Conservation (phyloP, 2,329 filamentous ascomycete genomes). For the Gliomastix tumulicola region DNA sequence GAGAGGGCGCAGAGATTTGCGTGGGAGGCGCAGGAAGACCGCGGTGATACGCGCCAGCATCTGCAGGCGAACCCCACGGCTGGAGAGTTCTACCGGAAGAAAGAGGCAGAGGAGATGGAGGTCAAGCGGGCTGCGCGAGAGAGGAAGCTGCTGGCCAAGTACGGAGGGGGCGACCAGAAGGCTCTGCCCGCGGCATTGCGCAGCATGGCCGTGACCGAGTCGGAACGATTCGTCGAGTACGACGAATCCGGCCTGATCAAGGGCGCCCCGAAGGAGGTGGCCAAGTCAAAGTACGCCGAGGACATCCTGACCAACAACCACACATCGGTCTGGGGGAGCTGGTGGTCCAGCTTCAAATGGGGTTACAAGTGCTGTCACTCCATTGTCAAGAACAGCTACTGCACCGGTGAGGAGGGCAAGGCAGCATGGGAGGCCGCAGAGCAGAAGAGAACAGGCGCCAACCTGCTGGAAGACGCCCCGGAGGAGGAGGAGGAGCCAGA, state of each 20-base stretch:
- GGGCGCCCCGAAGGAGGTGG: conserved; percentile 67
- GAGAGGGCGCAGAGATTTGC: conserved; percentile 84
- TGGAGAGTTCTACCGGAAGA: conserved; percentile 76
- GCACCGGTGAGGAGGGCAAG: conserved; percentile 85
- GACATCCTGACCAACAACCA: conserved; percentile 89
- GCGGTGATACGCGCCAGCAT: conserved; percentile 74
- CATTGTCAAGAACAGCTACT: conserved; percentile 92
- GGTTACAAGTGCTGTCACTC: conserved; percentile 95
- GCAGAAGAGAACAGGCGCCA: conserved; percentile 41
- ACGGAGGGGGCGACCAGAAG: conserved; percentile 61
- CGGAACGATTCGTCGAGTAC: conserved; percentile 87
- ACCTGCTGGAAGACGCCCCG: conserved; percentile 23
- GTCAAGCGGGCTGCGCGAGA: conserved; percentile 60
- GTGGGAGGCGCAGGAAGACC: conserved; percentile 88
- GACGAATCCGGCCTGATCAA: conserved; percentile 87
- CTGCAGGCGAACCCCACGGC: conserved; percentile 95
- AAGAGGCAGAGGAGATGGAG: conserved; percentile 68
- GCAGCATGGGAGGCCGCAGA: conserved; percentile 73
- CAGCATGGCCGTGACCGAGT: conserved; percentile 66
- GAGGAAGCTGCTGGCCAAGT: conserved; percentile 71
- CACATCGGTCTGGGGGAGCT: conserved; percentile 88
- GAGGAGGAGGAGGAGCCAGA: conserved; percentile 20
- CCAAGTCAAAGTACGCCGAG: conserved; percentile 87
- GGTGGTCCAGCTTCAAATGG: conserved; percentile 96
- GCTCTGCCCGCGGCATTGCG: conserved; percentile 53